Conservation (phyloP, 108 stramenopile species). For the Skeletonema costatum region DNA sequence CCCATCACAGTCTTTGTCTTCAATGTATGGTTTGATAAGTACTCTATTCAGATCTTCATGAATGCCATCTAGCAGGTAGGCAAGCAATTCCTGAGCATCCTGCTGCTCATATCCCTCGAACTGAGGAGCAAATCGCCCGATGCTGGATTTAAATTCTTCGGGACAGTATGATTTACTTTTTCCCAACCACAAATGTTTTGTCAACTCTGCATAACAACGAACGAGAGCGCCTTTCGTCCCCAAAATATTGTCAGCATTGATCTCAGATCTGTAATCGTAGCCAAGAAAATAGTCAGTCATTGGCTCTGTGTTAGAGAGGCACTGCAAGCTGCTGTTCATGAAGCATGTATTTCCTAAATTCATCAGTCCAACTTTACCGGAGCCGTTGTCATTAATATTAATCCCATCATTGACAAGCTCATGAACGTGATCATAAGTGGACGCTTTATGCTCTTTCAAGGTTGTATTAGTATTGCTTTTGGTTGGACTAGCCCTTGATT, state of each 20-base stretch:
- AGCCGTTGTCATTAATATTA: not conserved
- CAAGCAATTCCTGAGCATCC: conserved; percentile 97
- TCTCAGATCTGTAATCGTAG: conserved; percentile 77
- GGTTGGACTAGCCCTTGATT: not conserved
- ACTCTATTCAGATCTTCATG: conserved; percentile 97
- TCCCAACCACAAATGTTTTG: conserved; percentile 88
- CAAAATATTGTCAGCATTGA: conserved; percentile 65
- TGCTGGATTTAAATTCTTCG: conserved; percentile 74
- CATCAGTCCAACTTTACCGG: conserved; percentile 34
- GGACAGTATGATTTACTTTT: conserved; percentile 35
- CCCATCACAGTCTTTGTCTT: conserved; percentile 88
- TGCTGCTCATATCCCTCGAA: conserved; percentile 94
- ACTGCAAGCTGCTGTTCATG: conserved; percentile 87
- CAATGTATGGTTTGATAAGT: conserved; percentile 78
- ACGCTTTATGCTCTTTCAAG: conserved; percentile 20
- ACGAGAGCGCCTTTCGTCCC: conserved; percentile 2
- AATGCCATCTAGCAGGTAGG: conserved; percentile 92
- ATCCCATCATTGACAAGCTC: conserved; percentile 26
- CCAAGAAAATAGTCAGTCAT: conserved; percentile 81
- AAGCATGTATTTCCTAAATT: conserved; percentile 91
- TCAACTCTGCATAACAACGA: not conserved
- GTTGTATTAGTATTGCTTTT: not conserved
- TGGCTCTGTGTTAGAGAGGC: conserved; percentile 83
- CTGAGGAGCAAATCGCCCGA: conserved; percentile 76
- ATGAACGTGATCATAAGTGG: conserved; percentile 43